Base-by-base conservation (phyloP, 495 filamentous ascomycete species). In the Penicillium crystallinum region DNA sequence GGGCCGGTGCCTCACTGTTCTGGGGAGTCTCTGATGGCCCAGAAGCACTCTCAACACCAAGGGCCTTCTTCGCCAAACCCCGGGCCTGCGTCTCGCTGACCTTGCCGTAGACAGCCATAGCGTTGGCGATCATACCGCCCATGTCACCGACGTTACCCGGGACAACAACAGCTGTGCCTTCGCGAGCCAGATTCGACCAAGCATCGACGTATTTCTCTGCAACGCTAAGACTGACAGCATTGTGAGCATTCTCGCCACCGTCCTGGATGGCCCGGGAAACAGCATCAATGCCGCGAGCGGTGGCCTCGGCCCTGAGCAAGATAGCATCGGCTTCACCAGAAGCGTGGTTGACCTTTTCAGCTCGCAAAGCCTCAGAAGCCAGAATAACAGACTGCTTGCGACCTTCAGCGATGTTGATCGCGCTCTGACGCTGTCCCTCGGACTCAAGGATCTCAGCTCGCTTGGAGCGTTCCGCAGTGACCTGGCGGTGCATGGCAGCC, bases 181-280 rank as follows among this genome's bases (percentile, higher is more conserved):
- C 89, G 69, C 90, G 91, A 31, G 93, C 93, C 54, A 98, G 72
- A 46, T 88, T 88, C 39, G 82, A 87, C 69, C 96, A 98, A 2
- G 93, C 93, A 44, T 96, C 92, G 25, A 98, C 95, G 58, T 97
- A 98, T 69, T 96, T 95, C 83, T 98, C 93, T 3, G 93, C 93
- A 1, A 98, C 90, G 17, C 78, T 89, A 55, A 98, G 68, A 53
- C 85, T 87, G 5, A 98, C 74, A 8, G 95, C 93, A 11, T 80
- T 77, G 61, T 93, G 89, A 0, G 95, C 93, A 46, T 81, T 72
- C 44, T 82, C 80, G 57, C 86, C 69, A 27, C 89, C 89, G 14
- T 82, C 71, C 5, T 75, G 72, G 47, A 98, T 95, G 17, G 82
- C 73, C 36, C 75, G 63, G 1, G 87, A 89, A 8, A 98, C 91